Conservation (phyloP, 1,139 yeast genomes). For the Candida neerlandica region DNA sequence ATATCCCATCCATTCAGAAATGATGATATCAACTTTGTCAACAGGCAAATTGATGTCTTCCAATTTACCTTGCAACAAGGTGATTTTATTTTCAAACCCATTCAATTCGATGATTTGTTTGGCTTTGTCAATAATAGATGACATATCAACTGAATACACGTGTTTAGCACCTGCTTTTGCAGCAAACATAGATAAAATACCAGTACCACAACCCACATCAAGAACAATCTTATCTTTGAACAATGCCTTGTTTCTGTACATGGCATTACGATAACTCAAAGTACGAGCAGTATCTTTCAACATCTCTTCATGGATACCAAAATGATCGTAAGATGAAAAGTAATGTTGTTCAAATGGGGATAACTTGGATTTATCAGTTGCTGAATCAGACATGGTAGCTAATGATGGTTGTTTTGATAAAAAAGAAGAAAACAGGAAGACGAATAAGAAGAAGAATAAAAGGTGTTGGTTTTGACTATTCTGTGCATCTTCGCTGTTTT, state of each 20-base stretch:
- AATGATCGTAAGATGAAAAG: slow-evolving; percentile 93
- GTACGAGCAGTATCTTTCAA: slow-evolving; percentile 94
- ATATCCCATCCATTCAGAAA: slow-evolving; percentile 99
- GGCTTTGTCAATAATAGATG: slow-evolving; percentile 94
- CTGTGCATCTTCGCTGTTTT: background rate
- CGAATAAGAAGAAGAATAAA: background rate
- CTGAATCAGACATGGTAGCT: slow-evolving; percentile 27
- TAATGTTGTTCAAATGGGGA: slow-evolving; percentile 85
- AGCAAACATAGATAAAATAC: slow-evolving; percentile 97
- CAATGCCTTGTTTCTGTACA: slow-evolving; percentile 83
- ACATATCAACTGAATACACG: slow-evolving; percentile 96
- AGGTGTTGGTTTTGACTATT: background rate
- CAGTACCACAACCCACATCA: slow-evolving; percentile 99
- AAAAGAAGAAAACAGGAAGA: background rate
- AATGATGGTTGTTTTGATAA: background rate
- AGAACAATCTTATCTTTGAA: slow-evolving; percentile 94
- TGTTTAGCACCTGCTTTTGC: slow-evolving; percentile 97
- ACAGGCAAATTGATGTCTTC: slow-evolving; percentile 90
- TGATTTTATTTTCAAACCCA: slow-evolving; percentile 85
- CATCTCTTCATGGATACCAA: slow-evolving; percentile 99
- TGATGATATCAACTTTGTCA: slow-evolving; percentile 84
- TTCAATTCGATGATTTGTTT: slow-evolving; percentile 79
- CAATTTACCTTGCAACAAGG: slow-evolving; percentile 87
- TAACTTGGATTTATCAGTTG: slow-evolving; percentile 56
- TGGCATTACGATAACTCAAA: slow-evolving; percentile 87